Evolutionary conservation across 164 flowering plant genomes (phyloP).

Genomic region (Cinnamomum micranthum): DNA sequence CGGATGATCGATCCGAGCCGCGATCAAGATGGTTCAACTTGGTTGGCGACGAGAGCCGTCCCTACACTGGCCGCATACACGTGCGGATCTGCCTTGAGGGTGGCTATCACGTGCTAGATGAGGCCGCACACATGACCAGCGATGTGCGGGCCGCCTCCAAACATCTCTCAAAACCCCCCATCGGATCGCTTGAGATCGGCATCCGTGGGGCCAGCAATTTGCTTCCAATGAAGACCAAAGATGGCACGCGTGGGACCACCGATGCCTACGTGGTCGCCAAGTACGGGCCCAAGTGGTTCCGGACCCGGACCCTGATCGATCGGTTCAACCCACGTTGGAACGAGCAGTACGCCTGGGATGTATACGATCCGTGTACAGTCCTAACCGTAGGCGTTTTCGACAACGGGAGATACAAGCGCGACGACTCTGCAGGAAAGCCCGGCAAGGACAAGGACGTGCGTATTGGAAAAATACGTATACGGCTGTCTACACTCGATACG

Average conservation of each 20-base stretch:
- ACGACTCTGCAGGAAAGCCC: slow-evolving; percentile 37
- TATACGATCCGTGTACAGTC: slow-evolving; percentile 91
- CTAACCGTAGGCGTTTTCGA: slow-evolving; percentile 88
- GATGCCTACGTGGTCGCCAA: slow-evolving; percentile 94
- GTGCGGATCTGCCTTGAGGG: slow-evolving; percentile 75
- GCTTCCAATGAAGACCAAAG: slow-evolving; percentile 80
- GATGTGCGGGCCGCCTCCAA: slow-evolving; percentile 83
- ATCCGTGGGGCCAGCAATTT: slow-evolving; percentile 76
- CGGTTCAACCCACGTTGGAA: slow-evolving; percentile 90
- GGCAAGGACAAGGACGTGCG: slow-evolving; percentile 54
- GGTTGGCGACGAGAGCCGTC: slow-evolving; percentile 36
- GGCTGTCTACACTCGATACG: slow-evolving; percentile 75
- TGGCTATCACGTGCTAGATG: slow-evolving; percentile 96
- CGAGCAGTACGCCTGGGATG: slow-evolving; percentile 96
- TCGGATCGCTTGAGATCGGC: slow-evolving; percentile 87
- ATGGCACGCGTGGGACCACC: slow-evolving; percentile 84
- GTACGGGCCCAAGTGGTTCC: slow-evolving; percentile 95
- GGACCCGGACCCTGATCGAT: slow-evolving; percentile 83
- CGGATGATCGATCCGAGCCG: slow-evolving; percentile 48
- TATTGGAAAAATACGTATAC: slow-evolving; percentile 76
- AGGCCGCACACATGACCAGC: slow-evolving; percentile 84
- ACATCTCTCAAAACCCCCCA: slow-evolving; percentile 65
- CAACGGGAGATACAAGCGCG: slow-evolving; percentile 59
- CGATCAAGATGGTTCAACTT: slow-evolving; percentile 82
- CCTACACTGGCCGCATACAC: slow-evolving; percentile 79